These are phyloP conservation scores for Gossypioides kirkii DNA, from an alignment of 345 rosid genomes.

Conservation along the genomic window DNA sequence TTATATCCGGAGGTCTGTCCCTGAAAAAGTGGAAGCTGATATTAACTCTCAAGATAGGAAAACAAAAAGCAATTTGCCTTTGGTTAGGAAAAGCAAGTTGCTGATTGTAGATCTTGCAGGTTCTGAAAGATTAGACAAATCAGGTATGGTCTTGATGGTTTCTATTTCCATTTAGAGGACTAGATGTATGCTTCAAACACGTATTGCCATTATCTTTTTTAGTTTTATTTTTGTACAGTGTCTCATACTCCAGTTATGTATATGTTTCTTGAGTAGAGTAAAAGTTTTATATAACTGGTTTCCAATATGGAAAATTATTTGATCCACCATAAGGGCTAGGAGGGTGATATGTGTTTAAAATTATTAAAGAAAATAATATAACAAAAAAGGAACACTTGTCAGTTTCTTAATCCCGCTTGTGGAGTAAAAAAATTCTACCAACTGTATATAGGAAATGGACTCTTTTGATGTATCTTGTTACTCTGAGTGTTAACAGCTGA, in stretches of 20 bases:
- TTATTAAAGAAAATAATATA: too few relatives aligned
- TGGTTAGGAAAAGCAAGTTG: slow-evolving; percentile 84
- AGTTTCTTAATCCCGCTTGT: too few relatives aligned
- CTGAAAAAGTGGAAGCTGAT: slow-evolving; percentile 40
- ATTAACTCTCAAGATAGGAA: slow-evolving; percentile 22
- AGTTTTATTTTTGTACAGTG: neutral
- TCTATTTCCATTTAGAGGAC: neutral
- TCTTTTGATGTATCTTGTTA: neutral
- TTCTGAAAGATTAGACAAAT: slow-evolving; percentile 91
- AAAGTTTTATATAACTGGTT: neutral
- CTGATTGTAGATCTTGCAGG: slow-evolving; percentile 96
- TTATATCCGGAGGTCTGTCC: slow-evolving; percentile 52
- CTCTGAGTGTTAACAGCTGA: slow-evolving; percentile 4
- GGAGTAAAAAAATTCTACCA: neutral
- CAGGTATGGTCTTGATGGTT: slow-evolving; percentile 43
- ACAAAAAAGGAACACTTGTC: neutral
- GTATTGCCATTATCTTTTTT: neutral
- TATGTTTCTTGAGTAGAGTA: neutral
- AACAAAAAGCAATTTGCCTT: slow-evolving; percentile 29
- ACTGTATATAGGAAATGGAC: too few relatives aligned
- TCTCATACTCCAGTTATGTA: neutral
- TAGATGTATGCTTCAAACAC: slow-evolving; percentile 7
- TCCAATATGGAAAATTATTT: neutral
- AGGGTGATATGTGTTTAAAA: too few relatives aligned
- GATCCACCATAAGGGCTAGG: neutral